Percentiles rank a stretch among this genome's conserved stretches.
These are phyloP conservation scores for Colletotrichum higginsianum DNA, from an alignment of 2,329 filamentous ascomycete species.

Conservation along the genomic window DNA sequence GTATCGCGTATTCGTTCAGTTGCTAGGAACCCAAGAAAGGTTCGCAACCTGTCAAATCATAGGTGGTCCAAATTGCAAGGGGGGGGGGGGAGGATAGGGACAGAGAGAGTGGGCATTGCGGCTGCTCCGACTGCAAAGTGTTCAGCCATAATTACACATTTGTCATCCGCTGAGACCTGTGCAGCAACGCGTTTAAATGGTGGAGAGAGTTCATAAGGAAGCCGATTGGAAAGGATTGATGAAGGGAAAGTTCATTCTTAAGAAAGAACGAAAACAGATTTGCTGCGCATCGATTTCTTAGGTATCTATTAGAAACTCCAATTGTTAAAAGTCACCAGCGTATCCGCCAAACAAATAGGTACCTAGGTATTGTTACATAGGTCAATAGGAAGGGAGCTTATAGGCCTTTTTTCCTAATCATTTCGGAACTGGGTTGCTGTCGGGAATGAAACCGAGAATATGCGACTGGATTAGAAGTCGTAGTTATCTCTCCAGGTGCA, in stretches of 20 bases:
- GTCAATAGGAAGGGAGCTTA: not conserved
- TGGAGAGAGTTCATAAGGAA: no score
- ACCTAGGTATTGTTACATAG: no score
- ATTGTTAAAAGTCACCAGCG: not conserved
- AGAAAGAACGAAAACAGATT: not conserved
- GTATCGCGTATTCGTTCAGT: no score
- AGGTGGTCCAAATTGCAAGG: not conserved
- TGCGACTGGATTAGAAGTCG: no score
- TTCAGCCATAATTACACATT: not conserved
- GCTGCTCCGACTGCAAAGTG: not conserved
- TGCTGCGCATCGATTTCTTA: not conserved
- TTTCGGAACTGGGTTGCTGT: no score
- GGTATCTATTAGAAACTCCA: no score
- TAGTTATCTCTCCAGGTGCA: no score
- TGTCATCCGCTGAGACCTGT: not conserved
- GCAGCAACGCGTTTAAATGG: not conserved
- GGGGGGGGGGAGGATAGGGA: not conserved
- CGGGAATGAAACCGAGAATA: not conserved
- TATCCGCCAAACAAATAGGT: not conserved
- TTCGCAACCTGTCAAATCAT: not conserved
- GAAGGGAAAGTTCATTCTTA: no score
- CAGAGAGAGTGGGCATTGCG: no score
- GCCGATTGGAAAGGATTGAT: no score
- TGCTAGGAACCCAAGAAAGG: not conserved
- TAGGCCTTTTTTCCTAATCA: not conserved